Evolutionary conservation across 1,284 basidiomycete species (phyloP).

Genomic region (Megacollybia platyphylla): DNA sequence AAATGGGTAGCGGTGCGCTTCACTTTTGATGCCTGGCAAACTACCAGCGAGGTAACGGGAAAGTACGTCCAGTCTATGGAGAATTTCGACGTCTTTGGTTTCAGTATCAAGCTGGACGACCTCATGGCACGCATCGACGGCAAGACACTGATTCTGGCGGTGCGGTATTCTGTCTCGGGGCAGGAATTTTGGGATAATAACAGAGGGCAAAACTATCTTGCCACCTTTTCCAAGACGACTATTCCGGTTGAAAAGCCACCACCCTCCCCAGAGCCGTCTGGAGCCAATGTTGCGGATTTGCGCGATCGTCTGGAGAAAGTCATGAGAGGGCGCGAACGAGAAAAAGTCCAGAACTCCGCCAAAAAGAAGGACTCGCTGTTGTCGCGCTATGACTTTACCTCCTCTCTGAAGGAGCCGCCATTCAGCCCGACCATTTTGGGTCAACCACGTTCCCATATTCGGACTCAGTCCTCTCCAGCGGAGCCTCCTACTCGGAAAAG

Average conservation of each 20-base stretch:
- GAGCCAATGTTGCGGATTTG: constrained; percentile 28
- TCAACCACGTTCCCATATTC: constrained; percentile 13
- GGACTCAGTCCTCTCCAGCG: constrained; percentile 23
- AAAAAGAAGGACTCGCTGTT: constrained; percentile 23
- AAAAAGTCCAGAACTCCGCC: constrained; percentile 10
- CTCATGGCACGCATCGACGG: constrained; percentile 64
- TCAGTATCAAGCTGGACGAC: constrained; percentile 55
- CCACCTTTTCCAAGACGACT: constrained; percentile 34
- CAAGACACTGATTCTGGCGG: constrained; percentile 75
- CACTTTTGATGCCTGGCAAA: constrained; percentile 92
- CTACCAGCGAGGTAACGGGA: constrained; percentile 85
- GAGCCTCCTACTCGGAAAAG: constrained; percentile 10
- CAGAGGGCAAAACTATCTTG: constrained; percentile 65
- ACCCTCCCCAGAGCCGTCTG: constrained; percentile 12
- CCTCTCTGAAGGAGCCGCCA: constrained; percentile 23
- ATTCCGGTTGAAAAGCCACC: constrained; percentile 12
- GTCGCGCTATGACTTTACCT: constrained; percentile 42
- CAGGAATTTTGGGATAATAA: constrained; percentile 91
- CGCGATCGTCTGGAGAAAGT: constrained; percentile 45
- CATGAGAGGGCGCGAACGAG: constrained; percentile 22
- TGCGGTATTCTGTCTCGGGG: constrained; percentile 67
- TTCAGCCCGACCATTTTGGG: constrained; percentile 14
- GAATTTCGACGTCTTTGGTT: constrained; percentile 58
- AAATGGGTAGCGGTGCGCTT: constrained; percentile 87
- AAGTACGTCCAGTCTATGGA: constrained; percentile 59